phyloP scores from a whole-genome alignment of 371 early-diverging fungal genomes.

The Apophysomyces variabilis region DNA sequence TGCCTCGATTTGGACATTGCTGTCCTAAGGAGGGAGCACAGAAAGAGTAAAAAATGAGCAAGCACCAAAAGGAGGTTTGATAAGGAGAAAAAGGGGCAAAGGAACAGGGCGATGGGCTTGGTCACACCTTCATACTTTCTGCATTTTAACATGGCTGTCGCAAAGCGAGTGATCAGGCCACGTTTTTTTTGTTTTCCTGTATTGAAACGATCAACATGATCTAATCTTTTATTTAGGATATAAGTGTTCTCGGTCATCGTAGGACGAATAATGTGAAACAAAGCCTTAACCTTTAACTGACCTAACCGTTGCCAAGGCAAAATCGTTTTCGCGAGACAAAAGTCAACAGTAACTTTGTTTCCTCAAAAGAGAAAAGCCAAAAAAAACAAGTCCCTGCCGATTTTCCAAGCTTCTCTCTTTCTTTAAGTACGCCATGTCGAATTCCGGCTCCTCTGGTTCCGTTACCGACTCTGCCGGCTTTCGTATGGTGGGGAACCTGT shows the following conservation, averaged over 20 bases:
- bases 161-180: background rate
- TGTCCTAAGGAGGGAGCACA: background rate
- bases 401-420: background rate
- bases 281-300: background rate
- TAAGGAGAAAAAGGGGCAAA: background rate
- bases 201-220: too few species aligned
- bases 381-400: background rate
- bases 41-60: background rate
- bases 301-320: background rate
- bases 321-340: background rate
- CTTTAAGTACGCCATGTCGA: conserved; percentile 28
- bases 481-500: conserved; percentile 23
- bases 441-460: conserved; percentile 43
- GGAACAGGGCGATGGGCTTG: too few species aligned
- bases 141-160: too few species aligned
- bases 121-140: too few species aligned
- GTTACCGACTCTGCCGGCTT: conserved; percentile 34
- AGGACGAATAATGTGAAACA: conserved; percentile 1
- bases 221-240: background rate
- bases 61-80: background rate
- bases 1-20: background rate
- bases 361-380: background rate
- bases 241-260: background rate
- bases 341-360: background rate
- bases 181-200: background rate